Evolutionary conservation across 139 green algal genomes (phyloP).

Genomic region (Desmodesmus armatus): DNA sequence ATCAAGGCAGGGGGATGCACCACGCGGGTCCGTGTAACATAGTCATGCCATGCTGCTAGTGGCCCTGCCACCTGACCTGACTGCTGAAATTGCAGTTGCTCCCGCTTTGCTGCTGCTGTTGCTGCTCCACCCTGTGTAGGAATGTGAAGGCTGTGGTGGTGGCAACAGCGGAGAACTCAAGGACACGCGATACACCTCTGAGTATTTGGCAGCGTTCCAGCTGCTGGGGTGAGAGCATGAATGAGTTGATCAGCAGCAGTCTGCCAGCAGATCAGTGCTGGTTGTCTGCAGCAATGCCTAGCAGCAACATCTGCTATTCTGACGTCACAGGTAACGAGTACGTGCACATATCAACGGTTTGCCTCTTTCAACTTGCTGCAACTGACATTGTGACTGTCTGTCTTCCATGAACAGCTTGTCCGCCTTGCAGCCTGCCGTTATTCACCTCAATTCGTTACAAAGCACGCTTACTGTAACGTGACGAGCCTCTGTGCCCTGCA

Average conservation of each 20-base stretch:
- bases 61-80: conserved; percentile 4
- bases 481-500: no score
- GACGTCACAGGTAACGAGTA: no score
- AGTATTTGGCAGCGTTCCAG: conserved; percentile 15
- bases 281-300: background rate
- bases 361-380: no score
- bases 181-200: background rate
- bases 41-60: background rate
- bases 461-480: no score
- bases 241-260: background rate
- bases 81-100: no score
- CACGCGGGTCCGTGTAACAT: background rate
- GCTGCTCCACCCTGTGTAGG: conserved; percentile 15
- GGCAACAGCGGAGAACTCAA: conserved; percentile 21
- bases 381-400: no score
- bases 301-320: background rate
- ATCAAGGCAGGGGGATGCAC: conserved; percentile 9
- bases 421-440: no score
- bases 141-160: conserved; percentile 30
- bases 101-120: no score
- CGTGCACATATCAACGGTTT: no score
- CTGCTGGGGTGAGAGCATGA: background rate
- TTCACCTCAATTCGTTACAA: no score
- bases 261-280: no score
- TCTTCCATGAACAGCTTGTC: no score